Percentiles rank a stretch among this genome's conserved stretches.
Evolutionary conservation across 306 rosid species (phyloP).

Genomic region (Prinsepia uniflora): DNA sequence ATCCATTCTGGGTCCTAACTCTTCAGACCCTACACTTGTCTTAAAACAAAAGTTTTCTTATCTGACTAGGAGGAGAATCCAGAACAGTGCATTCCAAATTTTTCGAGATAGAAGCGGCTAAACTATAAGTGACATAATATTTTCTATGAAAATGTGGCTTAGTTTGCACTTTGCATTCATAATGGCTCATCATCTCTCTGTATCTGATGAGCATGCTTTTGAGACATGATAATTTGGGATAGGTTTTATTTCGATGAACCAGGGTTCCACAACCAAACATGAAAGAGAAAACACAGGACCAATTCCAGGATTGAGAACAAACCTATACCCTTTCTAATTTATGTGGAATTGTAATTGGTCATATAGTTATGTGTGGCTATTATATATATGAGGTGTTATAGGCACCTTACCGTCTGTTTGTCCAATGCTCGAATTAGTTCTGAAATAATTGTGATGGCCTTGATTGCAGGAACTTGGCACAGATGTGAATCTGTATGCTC

Average conservation of each 20-base stretch:
- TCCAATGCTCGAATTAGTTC: not conserved
- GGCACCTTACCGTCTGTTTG: not conserved
- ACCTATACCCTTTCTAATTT: not conserved
- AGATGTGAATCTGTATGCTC: slow-evolving; percentile 85
- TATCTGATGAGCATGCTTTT: no score
- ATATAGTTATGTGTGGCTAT: not conserved
- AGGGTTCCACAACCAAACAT: not conserved
- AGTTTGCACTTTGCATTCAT: no score
- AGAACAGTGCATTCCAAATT: no score
- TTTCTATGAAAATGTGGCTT: no score
- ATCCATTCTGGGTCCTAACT: no score
- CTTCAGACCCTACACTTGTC: no score
- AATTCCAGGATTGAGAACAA: not conserved
- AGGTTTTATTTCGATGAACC: not conserved
- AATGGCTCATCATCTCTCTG: no score
- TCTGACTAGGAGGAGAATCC: no score
- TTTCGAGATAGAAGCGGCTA: no score
- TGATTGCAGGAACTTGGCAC: slow-evolving; percentile 86
- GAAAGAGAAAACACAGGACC: not conserved
- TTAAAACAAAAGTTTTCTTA: no score
- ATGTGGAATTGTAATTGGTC: not conserved
- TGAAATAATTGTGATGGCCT: slow-evolving; percentile 16
- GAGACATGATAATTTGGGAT: slow-evolving; percentile 3
- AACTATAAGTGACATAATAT: no score
- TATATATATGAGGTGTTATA: not conserved